Base-by-base conservation (phyloP, 805 yeast genomes). In the Candida tallmaniae region DNA sequence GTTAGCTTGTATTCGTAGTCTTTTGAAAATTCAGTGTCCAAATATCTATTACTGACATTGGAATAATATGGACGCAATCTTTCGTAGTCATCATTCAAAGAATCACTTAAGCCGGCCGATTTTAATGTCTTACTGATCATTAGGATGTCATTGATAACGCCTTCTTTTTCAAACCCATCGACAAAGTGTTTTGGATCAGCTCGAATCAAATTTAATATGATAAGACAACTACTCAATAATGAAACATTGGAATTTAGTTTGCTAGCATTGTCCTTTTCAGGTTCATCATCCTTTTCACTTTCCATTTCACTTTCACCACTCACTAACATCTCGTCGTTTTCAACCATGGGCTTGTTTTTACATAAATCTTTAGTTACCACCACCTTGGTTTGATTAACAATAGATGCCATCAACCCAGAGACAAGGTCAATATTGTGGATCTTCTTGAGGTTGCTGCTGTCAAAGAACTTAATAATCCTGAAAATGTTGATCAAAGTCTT, bases 111-210 rank as follows among this genome's bases (percentile, higher is more conserved):
- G 7, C 24, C 28, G 13, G 31, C 31, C 19, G 34, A 45, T 31
- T 46, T 47, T 32, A 46, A 39, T 29, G 47, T 42, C 17, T 55
- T 57, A 7, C 60, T 35, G 3, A 76, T 54, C 0, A 48, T 39
- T 1, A 57, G 44, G 7, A 72, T 62, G 48, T 80, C 85, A 12
- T 68, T 56, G 4, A 80, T 51, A n/a, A 83, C 55, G 0, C 96
- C 96, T 47, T 86, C 94, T 36, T 83, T 70, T 46, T 74, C 81
- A 41, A 86, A 74, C 6, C 63, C 67, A 0, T 52, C 47, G 5
- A 77, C 48, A 36, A 73, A 78, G 1, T 54, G 39, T 9, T 16
- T 5, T 3, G 40, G 39, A 5, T 35, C 37, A 3, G 33, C 17
- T 21, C 30, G 38, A 8, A 43, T 27, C 29, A 43, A 33, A 19